phyloP scores from a whole-genome alignment of 768 basidiomycete genomes.

The Boletus rufocinnamomeus region DNA sequence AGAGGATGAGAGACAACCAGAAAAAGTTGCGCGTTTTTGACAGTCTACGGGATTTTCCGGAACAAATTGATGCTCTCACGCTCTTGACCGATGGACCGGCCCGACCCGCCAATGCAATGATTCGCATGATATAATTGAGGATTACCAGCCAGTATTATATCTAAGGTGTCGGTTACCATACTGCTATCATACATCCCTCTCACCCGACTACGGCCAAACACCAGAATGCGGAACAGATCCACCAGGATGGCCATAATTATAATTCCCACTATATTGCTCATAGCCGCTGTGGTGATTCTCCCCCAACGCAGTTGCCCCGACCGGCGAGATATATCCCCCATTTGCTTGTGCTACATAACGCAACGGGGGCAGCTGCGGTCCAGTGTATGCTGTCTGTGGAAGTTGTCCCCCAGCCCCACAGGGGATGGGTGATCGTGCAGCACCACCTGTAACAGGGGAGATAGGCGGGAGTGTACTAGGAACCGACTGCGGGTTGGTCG shows the following conservation, averaged over 20 bases:
- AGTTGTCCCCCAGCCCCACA: constrained; percentile 19
- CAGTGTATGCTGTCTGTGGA: constrained; percentile 22
- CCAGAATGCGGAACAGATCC: constrained; percentile 28
- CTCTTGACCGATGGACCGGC: constrained; percentile 23
- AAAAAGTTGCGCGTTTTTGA: constrained; percentile 53
- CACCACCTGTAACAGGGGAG: constrained; percentile 21
- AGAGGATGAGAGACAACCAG: constrained; percentile 45
- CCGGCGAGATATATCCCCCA: constrained; percentile 28
- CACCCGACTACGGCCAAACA: constrained; percentile 31
- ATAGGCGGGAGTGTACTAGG: constrained; percentile 26
- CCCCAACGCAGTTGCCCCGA: constrained; percentile 10
- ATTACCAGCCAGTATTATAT: constrained; percentile 23
- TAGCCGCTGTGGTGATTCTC: constrained; percentile 28
- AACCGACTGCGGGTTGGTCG: constrained; percentile 14
- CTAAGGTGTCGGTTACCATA: constrained; percentile 17
- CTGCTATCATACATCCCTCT: constrained; percentile 20
- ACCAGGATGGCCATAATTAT: constrained; percentile 24
- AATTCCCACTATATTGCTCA: constrained; percentile 29
- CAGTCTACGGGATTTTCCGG: constrained; percentile 35
- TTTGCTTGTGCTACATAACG: constrained; percentile 26
- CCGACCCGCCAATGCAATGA: neutral
- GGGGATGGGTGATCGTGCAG: constrained; percentile 15
- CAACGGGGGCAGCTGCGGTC: constrained; percentile 31
- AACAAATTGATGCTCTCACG: constrained; percentile 29
- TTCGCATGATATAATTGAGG: neutral